Evolutionary conservation across 441 rosid species (phyloP).

Genomic region (Croton laevigatus): DNA sequence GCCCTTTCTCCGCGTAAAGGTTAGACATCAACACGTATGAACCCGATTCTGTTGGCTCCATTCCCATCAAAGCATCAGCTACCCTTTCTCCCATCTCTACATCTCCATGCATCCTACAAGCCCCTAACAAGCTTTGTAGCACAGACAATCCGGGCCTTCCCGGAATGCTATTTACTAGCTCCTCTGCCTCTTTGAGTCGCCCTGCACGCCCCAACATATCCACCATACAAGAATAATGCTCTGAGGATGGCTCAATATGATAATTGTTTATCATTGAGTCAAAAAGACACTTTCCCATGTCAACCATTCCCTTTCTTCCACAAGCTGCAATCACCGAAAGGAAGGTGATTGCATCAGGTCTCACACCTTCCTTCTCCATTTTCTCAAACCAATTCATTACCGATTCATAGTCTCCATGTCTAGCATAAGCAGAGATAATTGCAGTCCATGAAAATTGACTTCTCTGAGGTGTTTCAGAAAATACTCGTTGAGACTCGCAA

Average conservation of each 20-base stretch:
- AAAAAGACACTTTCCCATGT: conserved; percentile 54
- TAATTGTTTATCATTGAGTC: conserved; percentile 54
- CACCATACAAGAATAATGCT: conserved; percentile 89
- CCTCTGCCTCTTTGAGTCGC: conserved; percentile 66
- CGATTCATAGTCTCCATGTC: conserved; percentile 76
- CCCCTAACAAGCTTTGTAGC: conserved; percentile 79
- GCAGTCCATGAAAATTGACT: conserved; percentile 80
- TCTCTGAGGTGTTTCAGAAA: conserved; percentile 45
- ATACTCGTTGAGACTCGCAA: conserved; percentile 59
- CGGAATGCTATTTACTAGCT: conserved; percentile 48
- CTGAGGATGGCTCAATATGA: conserved; percentile 55
- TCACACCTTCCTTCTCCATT: conserved; percentile 54
- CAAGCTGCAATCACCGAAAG: conserved; percentile 84
- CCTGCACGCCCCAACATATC: conserved; percentile 91
- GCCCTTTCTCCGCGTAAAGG: conserved; percentile 75
- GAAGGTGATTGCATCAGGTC: conserved; percentile 77
- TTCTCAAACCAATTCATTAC: conserved; percentile 58
- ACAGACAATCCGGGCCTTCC: conserved; percentile 65
- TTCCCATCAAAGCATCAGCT: conserved; percentile 49
- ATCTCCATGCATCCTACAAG: conserved; percentile 69
- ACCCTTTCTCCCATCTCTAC: conserved; percentile 62
- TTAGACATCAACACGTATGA: conserved; percentile 79
- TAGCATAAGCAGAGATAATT: conserved; percentile 74
- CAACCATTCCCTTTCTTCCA: conserved; percentile 75
- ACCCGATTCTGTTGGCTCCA: conserved; percentile 69